Evolutionary conservation across 495 filamentous ascomycete genomes (phyloP), one percentile per base, ranked within the genome.

Genomic region (Podospora didyma): DNA sequence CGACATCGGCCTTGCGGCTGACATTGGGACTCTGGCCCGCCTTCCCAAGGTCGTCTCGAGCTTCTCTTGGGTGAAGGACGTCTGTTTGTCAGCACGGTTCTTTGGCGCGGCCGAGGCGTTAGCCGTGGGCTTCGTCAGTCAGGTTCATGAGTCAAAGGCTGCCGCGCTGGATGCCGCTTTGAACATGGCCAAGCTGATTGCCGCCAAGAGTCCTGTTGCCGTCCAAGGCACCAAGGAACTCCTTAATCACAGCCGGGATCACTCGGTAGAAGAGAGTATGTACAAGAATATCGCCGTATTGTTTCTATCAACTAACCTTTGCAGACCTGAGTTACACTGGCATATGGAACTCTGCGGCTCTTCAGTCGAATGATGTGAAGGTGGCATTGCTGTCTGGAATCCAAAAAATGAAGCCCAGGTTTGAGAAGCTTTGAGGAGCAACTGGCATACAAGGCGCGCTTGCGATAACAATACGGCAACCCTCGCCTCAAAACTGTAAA

Each of bases 181-280:
- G 56, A 78, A 84, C 69, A 55, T 91, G 66, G 91, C 88, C 7
- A 69, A 60, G 12, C 56, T 85, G 64, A 82, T 97, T 17, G 87
- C 88, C 35, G 71, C 65, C 5, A 97, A 97, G 81, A 95, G 89
- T 63, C 94, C 94, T 0, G 84, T 98, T 21, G 94, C 91, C 0
- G 89, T 96, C 59, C 86, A 93, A 74, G 89, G 91, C 3, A 97
- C 94, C 20, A 98, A 98, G 77, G 88, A 96, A 70, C 65, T 97
- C 49, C 66, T 98, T 69, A 96, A 97, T 72, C 92, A 85, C 64
- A 87, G 85, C 44, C 77, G 91, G 62, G 93, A 95, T 71, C 81
- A 89, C 65, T 75, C 79, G 0, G 85, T 95, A 11, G 81, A 80
- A 51, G 90, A 96, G 64, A 91, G 85, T 88, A 71, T 53, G 17